Percentiles rank a stretch among this genome's conserved stretches.
Conservation (phyloP, 441 rosid genomes). For the Lepidium campestre region DNA sequence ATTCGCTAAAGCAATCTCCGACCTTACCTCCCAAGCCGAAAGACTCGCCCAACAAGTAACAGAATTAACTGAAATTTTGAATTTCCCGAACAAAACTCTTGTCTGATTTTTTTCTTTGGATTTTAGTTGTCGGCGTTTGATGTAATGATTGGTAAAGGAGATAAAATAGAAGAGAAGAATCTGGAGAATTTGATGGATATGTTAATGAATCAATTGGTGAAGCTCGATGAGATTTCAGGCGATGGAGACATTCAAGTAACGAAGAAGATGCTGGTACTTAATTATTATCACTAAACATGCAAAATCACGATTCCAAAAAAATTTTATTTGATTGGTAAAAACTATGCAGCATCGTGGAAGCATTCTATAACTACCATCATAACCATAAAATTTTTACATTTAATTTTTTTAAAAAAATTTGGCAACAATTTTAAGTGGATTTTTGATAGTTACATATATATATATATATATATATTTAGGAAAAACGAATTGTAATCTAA, state of each 20-base stretch:
- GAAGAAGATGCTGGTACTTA: conserved; percentile 73
- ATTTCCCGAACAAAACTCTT: background rate
- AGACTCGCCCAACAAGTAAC: conserved; percentile 78
- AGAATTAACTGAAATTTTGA: background rate
- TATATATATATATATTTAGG: too few relatives aligned
- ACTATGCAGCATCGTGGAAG: background rate
- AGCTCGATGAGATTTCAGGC: conserved; percentile 64
- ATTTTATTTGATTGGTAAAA: background rate
- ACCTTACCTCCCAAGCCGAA: conserved; percentile 78
- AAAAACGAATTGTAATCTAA: too few relatives aligned
- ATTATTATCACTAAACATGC: background rate
- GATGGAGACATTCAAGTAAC: conserved; percentile 83
- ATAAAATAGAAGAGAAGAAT: conserved; percentile 67
- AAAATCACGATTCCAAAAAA: background rate
- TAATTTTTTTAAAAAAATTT: too few relatives aligned
- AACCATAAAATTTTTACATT: background rate
- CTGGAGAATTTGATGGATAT: conserved; percentile 61
- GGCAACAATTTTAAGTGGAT: too few relatives aligned
- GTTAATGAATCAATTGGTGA: conserved; percentile 85
- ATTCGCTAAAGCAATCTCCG: conserved; percentile 65
- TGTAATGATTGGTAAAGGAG: conserved; percentile 59
- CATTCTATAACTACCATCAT: background rate
- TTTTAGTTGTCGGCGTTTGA: conserved; percentile 71
- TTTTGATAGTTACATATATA: too few relatives aligned
- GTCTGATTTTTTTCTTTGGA: background rate